Base-by-base conservation (phyloP, 129 eudicot genomes). In the Logfia minima region DNA sequence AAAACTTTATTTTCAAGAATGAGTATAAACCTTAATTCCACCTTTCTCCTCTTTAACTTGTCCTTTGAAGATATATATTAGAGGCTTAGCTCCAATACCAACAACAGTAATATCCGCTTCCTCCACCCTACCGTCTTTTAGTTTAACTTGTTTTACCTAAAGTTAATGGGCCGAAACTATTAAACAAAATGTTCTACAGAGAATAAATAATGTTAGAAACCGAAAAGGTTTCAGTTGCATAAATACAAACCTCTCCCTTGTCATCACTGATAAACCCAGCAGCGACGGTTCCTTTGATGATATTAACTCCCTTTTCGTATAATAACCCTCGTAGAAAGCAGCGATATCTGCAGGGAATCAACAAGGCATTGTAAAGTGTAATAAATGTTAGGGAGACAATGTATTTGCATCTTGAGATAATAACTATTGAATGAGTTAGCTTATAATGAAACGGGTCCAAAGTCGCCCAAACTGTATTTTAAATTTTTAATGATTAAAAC, bases 21-120 rank as follows among this genome's bases (percentile, higher is more conserved):
- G 67, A 23, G 24, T 66, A 74, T 41, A 31, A 67, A 91, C 97
- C 95, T 91, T 91, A 34, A 91, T 89, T 83, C 97, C 97, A 53
- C 97, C 97, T 79, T 91, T 89, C 66, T 91, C 97, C 60, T 89
- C 92, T 80, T 75, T 90, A 70, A 89, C 84, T 80, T 91, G 97
- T 19, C 97, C 95, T 80, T 80, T 89, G 80, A 91, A 89, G 51
- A 89, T 76, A 5, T 63, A 37, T 18, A 77, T 89, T 18, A 85
- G 86, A 63, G 97, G 97, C 74, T 81, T 87, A 45, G 78, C 95
- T 62, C 97, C 97, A 34, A 91, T 92, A 71, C 97, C 97, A 74
- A 91, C 97, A 65, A 91, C 90, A 61, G 89, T 95, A 21, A 91
- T 84, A 75, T 91, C 95, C 9, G 97, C 97, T 55, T 82, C 89